Conservation (phyloP, 2,329 filamentous ascomycete species). For the Sordariomycetes sp. region DNA sequence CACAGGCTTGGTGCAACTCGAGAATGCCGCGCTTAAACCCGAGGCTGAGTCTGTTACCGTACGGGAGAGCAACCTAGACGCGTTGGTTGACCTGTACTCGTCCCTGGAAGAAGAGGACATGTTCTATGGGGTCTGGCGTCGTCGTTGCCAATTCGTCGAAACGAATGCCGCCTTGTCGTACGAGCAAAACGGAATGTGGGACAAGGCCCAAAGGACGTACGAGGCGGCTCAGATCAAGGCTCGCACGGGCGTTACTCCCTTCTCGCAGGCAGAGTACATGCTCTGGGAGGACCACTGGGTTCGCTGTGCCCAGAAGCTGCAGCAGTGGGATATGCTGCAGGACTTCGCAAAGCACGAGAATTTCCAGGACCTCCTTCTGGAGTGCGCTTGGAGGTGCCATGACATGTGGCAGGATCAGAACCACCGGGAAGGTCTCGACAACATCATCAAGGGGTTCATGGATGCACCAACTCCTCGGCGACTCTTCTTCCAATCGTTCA, state of each 20-base stretch:
- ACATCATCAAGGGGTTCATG: constrained; percentile 92
- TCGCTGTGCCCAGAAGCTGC: constrained; percentile 91
- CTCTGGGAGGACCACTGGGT: constrained; percentile 99
- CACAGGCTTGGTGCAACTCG: constrained; percentile 79
- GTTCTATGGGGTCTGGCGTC: constrained; percentile 94
- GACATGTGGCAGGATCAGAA: constrained; percentile 88
- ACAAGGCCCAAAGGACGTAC: constrained; percentile 95
- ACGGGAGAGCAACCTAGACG: constrained; percentile 90
- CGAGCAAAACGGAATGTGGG: constrained; percentile 99
- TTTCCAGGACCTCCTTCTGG: constrained; percentile 87
- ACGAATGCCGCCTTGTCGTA: constrained; percentile 96
- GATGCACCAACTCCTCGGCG: constrained; percentile 90
- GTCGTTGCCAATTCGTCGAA: constrained; percentile 91
- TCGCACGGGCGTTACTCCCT: constrained; percentile 87
- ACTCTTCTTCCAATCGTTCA: constrained; percentile 97
- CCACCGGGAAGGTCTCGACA: constrained; percentile 81
- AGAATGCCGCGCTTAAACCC: constrained; percentile 77
- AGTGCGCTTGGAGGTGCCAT: constrained; percentile 90
- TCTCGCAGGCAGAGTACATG: constrained; percentile 95
- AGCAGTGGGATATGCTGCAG: constrained; percentile 96
- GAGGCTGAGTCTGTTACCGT: constrained; percentile 75
- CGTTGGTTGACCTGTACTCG: constrained; percentile 86
- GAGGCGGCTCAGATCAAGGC: constrained; percentile 96
- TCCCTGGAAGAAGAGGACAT: constrained; percentile 89
- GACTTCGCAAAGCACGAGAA: constrained; percentile 99